These are phyloP conservation scores for Didymella pomorum DNA, from an alignment of 2,329 filamentous ascomycete species.

Conservation along the genomic window DNA sequence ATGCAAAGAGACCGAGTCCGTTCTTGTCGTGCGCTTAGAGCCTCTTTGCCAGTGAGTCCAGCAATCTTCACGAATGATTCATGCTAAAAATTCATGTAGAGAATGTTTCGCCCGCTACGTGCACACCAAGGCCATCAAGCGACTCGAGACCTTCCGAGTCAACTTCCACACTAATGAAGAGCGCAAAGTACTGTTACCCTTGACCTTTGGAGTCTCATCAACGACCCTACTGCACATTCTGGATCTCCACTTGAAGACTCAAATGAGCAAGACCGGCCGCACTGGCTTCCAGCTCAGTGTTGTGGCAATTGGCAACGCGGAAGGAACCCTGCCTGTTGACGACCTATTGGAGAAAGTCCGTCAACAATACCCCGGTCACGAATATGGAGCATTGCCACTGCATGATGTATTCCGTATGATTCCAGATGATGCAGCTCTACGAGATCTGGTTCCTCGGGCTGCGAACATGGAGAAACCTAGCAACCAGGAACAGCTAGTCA, in stretches of 20 bases:
- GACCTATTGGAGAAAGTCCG: slow-evolving; percentile 53
- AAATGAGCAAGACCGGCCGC: slow-evolving; percentile 69
- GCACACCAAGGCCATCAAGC: slow-evolving; percentile 79
- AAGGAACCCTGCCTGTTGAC: slow-evolving; percentile 14
- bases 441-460: slow-evolving; percentile 25
- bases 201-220: slow-evolving; percentile 86
- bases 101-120: slow-evolving; percentile 82
- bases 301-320: slow-evolving; percentile 55
- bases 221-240: slow-evolving; percentile 78
- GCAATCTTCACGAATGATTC: slow-evolving; percentile 6
- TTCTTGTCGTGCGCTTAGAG: slow-evolving; percentile 65
- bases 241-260: slow-evolving; percentile 71
- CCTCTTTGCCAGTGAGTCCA: slow-evolving; percentile 65
- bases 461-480: not conserved
- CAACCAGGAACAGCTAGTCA: slow-evolving; percentile 48
- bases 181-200: slow-evolving; percentile 73
- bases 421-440: slow-evolving; percentile 33
- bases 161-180: slow-evolving; percentile 55
- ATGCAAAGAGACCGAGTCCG: slow-evolving; percentile 61
- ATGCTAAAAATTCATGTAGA: slow-evolving; percentile 53
- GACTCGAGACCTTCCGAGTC: slow-evolving; percentile 72
- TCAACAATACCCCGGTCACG: slow-evolving; percentile 70
- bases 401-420: slow-evolving; percentile 59
- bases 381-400: slow-evolving; percentile 70
- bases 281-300: slow-evolving; percentile 73